Evolutionary conservation across 345 rosid species (phyloP).

Genomic region (Acer negundo): DNA sequence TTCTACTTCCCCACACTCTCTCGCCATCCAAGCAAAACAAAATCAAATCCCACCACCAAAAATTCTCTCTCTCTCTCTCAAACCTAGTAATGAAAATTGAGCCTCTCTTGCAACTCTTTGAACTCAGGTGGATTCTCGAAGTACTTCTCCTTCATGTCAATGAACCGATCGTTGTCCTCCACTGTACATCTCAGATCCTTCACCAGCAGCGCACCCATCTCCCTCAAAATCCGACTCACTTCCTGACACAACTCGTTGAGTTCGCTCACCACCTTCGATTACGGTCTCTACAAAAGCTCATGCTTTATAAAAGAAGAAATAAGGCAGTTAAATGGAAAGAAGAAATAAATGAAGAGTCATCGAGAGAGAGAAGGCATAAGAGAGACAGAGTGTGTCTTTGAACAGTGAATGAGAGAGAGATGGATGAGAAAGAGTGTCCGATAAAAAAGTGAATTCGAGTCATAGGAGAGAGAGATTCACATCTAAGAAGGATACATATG

Average conservation of each 20-base stretch:
- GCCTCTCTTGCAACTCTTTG: constrained; percentile 74
- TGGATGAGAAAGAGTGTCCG: too few species aligned
- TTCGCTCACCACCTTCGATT: constrained; percentile 20
- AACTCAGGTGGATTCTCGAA: constrained; percentile 65
- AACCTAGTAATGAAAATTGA: constrained; percentile 86
- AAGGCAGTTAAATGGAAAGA: too few species aligned
- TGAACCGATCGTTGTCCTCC: constrained; percentile 82
- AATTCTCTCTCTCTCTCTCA: background rate
- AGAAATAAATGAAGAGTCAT: too few species aligned
- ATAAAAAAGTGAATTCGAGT: too few species aligned
- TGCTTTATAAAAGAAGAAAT: too few species aligned
- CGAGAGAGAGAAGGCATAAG: too few species aligned
- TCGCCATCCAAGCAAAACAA: background rate
- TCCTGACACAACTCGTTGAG: constrained; percentile 47
- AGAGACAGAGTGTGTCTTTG: too few species aligned
- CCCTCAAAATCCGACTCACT: constrained; percentile 74
- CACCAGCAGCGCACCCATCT: constrained; percentile 82
- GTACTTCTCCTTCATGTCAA: constrained; percentile 96
- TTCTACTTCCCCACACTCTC: background rate
- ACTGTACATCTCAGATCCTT: constrained; percentile 92
- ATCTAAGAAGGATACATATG: too few species aligned
- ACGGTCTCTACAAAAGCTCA: too few species aligned
- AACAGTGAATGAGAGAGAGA: too few species aligned
- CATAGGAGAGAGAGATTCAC: too few species aligned
- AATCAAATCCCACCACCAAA: background rate